A percentile compares a stretch with the other conserved stretches of the same genome.
Evolutionary conservation across 495 filamentous ascomycete genomes (phyloP).

Genomic region (Oleoguttula mirabilis): DNA sequence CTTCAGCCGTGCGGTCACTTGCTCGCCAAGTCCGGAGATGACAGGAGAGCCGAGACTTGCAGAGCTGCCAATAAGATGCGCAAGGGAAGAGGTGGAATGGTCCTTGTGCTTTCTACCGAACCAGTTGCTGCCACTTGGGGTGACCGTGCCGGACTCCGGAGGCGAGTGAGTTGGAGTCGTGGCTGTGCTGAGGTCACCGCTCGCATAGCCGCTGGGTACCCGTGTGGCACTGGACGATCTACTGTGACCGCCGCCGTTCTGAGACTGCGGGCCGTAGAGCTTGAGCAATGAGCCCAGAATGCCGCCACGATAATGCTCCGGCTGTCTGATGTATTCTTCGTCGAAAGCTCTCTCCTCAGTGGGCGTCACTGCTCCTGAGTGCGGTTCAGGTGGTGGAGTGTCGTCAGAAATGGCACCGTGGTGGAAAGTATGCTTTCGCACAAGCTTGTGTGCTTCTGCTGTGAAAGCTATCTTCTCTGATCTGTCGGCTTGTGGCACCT

Average conservation of each 20-base stretch:
- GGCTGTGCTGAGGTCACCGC: conserved; percentile 17
- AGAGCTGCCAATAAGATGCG: conserved; percentile 47
- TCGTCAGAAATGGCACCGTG: conserved; percentile 5
- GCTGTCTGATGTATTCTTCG: conserved; percentile 56
- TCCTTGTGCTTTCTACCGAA: conserved; percentile 45
- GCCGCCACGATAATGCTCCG: conserved; percentile 60
- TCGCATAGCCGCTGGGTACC: conserved; percentile 11
- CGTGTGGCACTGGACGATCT: conserved; percentile 3
- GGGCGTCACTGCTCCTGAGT: conserved; percentile 50
- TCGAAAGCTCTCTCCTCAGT: conserved; percentile 45
- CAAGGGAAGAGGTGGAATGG: conserved; percentile 39
- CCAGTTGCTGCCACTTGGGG: conserved; percentile 40
- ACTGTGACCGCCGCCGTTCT: conserved; percentile 7
- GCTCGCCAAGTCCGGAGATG: conserved; percentile 23
- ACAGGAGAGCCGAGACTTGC: conserved; percentile 37
- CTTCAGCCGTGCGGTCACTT: conserved; percentile 30
- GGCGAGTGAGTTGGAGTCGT: conserved; percentile 31
- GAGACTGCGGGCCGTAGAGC: conserved; percentile 38
- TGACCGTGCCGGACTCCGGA: conserved; percentile 40
- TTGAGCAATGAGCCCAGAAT: conserved; percentile 69
- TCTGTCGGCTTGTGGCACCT: conserved; percentile 11
- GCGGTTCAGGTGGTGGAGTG: conserved; percentile 26
- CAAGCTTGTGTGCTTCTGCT: conserved; percentile 39
- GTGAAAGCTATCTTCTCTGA: conserved; percentile 15
- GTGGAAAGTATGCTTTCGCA: conserved; percentile 37